Evolutionary conservation across 2,329 filamentous ascomycete genomes (phyloP), one percentile per base, ranked within the genome.

Genomic region (Trichoderma arundinaceum): DNA sequence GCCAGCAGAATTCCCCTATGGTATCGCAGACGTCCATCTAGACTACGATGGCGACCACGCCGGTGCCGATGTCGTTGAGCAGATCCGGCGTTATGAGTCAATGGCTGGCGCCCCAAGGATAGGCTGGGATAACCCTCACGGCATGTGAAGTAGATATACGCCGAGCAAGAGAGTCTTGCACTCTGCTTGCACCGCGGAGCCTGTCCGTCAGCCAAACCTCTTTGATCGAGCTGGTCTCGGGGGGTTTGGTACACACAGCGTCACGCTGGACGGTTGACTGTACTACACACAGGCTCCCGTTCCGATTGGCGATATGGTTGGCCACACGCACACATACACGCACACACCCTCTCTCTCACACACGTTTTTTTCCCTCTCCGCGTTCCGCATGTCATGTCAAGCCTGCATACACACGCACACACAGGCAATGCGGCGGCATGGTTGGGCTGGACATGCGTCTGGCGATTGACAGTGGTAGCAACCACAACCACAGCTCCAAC

Each of bases 21-120:
- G 63, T 44, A 64, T 74, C 65, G 68, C 61, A 63, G 72, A 74
- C 52, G 69, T 74, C 66, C 71, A 72, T 51, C 67, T 71, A 51
- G 68, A 71, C 68, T 75, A 72, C 69, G 67, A 69, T 51, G 68
- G 68, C 54, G 66, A 67, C 4, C 58, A 49, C 52, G 49, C 38
- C 28, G 43, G 43, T 39, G 35, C 33, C 15, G 60, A 65, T 13
- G 35, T 65, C 51, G 19, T 35, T 48, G 65, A 46, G 17, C 39
- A 56, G 19, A 49, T 41, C 49, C 52, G 46, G 46, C 52, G 56
- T n/a, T 59, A 59, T 43, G 48, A 54, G 33, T 28, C 52, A n/a
- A n/a, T 67, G 39, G 41, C 41, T 39, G 61, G 65, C 61, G 53
- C 28, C 38, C 51, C 54, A 17, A 54, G 60, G 15, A 39, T 60